Evolutionary conservation across 306 rosid genomes (phyloP).

Genomic region (Cucurbita argyrosperma): DNA sequence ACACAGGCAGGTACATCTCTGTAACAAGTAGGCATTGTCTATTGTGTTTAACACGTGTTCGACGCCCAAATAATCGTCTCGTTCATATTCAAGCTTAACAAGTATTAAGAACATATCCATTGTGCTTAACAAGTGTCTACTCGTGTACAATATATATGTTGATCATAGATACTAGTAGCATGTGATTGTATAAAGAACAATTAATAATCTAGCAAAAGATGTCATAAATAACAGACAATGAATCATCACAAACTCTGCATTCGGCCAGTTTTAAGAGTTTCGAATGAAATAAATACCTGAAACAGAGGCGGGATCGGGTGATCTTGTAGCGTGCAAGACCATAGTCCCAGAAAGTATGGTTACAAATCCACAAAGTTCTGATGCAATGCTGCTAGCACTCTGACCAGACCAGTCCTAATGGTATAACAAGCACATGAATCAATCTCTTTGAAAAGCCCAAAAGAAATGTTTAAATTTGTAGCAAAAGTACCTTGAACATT

Average conservation of each 20-base stretch:
- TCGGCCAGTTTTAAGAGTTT: conserved; percentile 1
- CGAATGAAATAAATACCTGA: conserved; percentile 31
- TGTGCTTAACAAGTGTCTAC: too few relatives aligned
- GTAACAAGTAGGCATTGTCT: not conserved
- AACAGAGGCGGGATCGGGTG: conserved; percentile 41
- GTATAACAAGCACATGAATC: not conserved
- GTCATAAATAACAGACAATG: not conserved
- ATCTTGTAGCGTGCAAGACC: conserved; percentile 63
- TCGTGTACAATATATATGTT: not conserved
- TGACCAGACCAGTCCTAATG: conserved; percentile 79
- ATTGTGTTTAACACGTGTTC: not conserved
- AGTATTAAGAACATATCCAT: not conserved
- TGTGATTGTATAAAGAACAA: not conserved
- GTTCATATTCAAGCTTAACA: not conserved
- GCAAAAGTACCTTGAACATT: conserved; percentile 67
- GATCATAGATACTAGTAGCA: not conserved
- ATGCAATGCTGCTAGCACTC: conserved; percentile 64
- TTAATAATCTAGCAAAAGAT: not conserved
- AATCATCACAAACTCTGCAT: not conserved
- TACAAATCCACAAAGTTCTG: conserved; percentile 78
- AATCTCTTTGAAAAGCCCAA: not conserved
- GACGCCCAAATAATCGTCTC: not conserved
- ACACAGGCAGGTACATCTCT: conserved; percentile 54
- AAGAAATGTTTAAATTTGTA: not conserved
- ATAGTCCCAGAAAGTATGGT: conserved; percentile 78